Percentiles rank a stretch among this genome's conserved stretches.
Evolutionary conservation across 2,329 filamentous ascomycete genomes (phyloP).

Genomic region (Curvularia spicifera): DNA sequence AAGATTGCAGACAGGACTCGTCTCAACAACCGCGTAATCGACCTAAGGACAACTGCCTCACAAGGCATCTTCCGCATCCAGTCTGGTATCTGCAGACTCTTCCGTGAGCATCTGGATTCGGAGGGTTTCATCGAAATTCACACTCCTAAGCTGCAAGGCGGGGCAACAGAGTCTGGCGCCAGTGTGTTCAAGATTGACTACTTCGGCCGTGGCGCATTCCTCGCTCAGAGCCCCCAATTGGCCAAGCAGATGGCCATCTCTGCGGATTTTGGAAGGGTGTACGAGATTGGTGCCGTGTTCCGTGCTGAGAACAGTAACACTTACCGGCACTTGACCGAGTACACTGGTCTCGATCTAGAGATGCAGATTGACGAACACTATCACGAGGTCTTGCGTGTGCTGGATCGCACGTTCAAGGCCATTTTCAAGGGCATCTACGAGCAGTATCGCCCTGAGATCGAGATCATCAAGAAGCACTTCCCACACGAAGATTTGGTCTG

Average conservation of each 20-base stretch:
- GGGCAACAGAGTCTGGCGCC: conserved; percentile 87
- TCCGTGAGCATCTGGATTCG: conserved; percentile 76
- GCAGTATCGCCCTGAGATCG: conserved; percentile 73
- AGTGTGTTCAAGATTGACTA: conserved; percentile 93
- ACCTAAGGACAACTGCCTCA: conserved; percentile 82
- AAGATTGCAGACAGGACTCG: conserved; percentile 76
- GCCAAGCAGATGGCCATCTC: conserved; percentile 94
- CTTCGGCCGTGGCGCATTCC: conserved; percentile 83
- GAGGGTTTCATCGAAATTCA: conserved; percentile 91
- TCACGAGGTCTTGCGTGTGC: conserved; percentile 79
- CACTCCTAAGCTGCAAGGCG: conserved; percentile 88
- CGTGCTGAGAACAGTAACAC: conserved; percentile 96
- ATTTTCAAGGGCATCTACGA: conserved; percentile 77
- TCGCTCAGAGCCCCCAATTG: conserved; percentile 89
- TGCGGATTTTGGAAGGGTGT: conserved; percentile 86
- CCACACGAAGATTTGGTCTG: conserved; percentile 86
- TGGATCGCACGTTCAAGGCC: conserved; percentile 81
- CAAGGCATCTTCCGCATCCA: conserved; percentile 89
- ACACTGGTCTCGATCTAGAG: conserved; percentile 89
- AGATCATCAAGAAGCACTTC: conserved; percentile 81
- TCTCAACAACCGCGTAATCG: conserved; percentile 78
- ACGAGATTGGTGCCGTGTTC: conserved; percentile 89
- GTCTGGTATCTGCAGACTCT: conserved; percentile 78
- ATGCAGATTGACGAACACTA: conserved; percentile 92
- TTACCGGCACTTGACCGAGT: conserved; percentile 91